phyloP scores from a whole-genome alignment of 176 grass and related monocot species.

The Themeda triandra region DNA sequence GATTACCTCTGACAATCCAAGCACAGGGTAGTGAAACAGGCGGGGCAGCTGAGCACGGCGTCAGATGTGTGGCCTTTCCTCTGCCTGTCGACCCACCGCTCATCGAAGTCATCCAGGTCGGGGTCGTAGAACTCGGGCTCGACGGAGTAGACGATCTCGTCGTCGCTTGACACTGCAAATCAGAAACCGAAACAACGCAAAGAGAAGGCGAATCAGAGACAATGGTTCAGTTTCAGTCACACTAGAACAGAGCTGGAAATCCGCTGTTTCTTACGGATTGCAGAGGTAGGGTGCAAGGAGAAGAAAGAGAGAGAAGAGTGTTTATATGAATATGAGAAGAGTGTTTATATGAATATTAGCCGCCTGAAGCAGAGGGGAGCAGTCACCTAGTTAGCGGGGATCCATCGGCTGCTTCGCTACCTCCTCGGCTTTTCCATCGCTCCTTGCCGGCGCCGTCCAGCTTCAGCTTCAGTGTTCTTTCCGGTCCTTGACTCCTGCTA shows the following conservation, averaged over 20 bases:
- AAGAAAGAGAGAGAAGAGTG: not conserved
- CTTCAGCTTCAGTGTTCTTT: not conserved
- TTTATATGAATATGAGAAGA: slow-evolving; percentile 14
- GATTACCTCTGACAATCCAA: slow-evolving; percentile 87
- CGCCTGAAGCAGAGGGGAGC: not conserved
- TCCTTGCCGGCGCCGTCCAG: not conserved
- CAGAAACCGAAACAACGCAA: not conserved
- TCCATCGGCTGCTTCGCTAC: slow-evolving; percentile 37
- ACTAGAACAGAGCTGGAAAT: not conserved
- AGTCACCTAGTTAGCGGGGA: slow-evolving; percentile 37
- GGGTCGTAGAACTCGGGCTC: slow-evolving; percentile 96
- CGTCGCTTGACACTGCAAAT: slow-evolving; percentile 80
- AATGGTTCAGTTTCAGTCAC: not conserved
- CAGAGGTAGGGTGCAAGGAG: not conserved
- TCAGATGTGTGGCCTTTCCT: slow-evolving; percentile 77
- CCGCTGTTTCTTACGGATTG: not conserved
- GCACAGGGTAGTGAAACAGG: slow-evolving; percentile 89
- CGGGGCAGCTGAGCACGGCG: slow-evolving; percentile 81
- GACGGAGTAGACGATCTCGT: slow-evolving; percentile 89
- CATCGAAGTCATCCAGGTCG: slow-evolving; percentile 69
- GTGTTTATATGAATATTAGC: too few species aligned
- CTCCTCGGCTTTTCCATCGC: slow-evolving; percentile 33
- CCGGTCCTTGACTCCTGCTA: too few species aligned
- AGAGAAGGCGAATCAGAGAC: not conserved
- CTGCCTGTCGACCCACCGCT: slow-evolving; percentile 67